phyloP scores from a whole-genome alignment of 2,329 filamentous ascomycete genomes.

The Pseudocercospora macadamiae region DNA sequence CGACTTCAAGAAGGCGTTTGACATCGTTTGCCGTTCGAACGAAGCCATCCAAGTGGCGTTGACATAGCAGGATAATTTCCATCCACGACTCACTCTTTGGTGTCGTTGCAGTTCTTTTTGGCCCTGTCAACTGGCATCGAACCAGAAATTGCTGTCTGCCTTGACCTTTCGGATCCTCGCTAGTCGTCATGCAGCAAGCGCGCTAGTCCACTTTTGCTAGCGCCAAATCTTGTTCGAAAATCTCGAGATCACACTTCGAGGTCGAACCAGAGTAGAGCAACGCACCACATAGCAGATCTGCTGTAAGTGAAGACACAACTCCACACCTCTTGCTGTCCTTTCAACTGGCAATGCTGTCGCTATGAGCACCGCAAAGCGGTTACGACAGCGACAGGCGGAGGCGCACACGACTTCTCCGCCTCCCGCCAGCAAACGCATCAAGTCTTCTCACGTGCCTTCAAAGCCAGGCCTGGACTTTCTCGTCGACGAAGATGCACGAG shows the following conservation, averaged over 20 bases:
- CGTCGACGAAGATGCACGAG: slow-evolving; percentile 40
- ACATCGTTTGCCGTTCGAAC: background rate
- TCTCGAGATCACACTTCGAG: too few species aligned
- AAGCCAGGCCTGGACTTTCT: slow-evolving; percentile 36
- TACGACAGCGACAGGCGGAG: slow-evolving; percentile 33
- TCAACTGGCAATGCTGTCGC: slow-evolving; percentile 29
- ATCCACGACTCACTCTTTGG: background rate
- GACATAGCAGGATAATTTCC: background rate
- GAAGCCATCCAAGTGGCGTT: background rate
- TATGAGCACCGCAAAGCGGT: slow-evolving; percentile 42
- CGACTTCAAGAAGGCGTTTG: background rate
- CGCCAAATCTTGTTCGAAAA: background rate
- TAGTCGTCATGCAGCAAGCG: background rate
- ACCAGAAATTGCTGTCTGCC: too few species aligned
- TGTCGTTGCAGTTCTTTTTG: background rate
- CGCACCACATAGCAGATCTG: background rate
- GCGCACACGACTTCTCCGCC: slow-evolving; percentile 33
- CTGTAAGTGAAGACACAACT: background rate
- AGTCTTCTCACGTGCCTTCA: slow-evolving; percentile 38
- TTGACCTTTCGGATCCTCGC: too few species aligned
- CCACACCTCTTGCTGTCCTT: background rate
- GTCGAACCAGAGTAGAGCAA: too few species aligned
- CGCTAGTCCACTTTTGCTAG: background rate
- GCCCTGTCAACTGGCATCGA: too few species aligned
- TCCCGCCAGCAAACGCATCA: slow-evolving; percentile 38